Evolutionary conservation across 805 yeast genomes (phyloP), one percentile per base, ranked within the genome.

Genomic region (Tetrapisispora pingtungensis): DNA sequence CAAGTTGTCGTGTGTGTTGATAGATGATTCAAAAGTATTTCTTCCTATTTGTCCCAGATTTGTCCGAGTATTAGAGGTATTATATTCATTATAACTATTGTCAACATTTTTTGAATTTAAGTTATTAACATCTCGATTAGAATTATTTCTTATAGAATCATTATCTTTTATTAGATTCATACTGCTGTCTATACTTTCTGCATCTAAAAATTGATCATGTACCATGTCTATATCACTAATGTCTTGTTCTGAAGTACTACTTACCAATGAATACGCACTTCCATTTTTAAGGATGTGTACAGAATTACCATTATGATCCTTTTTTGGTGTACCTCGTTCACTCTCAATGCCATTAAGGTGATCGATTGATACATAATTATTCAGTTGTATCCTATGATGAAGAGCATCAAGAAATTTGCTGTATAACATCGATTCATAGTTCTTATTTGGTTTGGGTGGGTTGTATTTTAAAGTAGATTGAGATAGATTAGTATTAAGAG

Each of bases 171-270:
- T 6, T 1, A 53, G 49, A 32, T 49, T 48, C 4, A 58, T 42
- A 42, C 65, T 61, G 32, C 65, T 61, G n/a, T 49, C 48, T 2
- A 51, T 44, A 40, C 64, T 60, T n/a, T 49, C 60, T n/a, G 45
- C 34, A 15, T 56, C 61, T 19, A 43, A 55, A 13, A 41, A 36
- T 6, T 49, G 51, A 34, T 46, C 42, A 32, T 46, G 47, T 20
- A 45, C 53, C 61, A 58, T 59, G 38, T 56, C 59, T 1, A 52
- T 55, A 34, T 61, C 65, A 33, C 59, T 54, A 19, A 51, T 56
- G 36, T 48, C 49, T 17, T 49, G 45, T 8, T 48, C 47, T 7
- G 55, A 49, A 3, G 43, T 34, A 15, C 49, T 19, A 34, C 59
- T 56, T 1, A 44, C 41, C 5, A 48, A 33, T 1, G 64, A 58